Conservation (phyloP, 192 early-diverging fungal species). For the Umbelopsis vinacea region DNA sequence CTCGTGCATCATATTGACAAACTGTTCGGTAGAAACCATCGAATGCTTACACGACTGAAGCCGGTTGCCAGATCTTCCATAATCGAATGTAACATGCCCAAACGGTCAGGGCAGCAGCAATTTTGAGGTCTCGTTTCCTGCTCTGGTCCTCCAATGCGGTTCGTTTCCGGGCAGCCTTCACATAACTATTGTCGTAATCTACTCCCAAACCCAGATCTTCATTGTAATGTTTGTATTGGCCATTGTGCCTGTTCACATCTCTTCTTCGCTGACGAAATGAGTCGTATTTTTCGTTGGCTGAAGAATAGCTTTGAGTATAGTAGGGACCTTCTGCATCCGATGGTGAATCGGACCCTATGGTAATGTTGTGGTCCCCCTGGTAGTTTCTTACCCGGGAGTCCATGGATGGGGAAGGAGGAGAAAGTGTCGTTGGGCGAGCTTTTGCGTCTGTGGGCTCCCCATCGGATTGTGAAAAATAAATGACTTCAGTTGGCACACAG, state of each 20-base stretch:
- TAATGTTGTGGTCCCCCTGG: slow-evolving; percentile 17
- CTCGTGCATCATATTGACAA: not conserved
- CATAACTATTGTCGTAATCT: slow-evolving; percentile 4
- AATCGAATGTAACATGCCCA: slow-evolving; percentile 41
- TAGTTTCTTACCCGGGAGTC: slow-evolving; percentile 21
- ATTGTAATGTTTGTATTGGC: not conserved
- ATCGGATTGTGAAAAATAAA: slow-evolving; percentile 4
- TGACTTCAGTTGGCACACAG: no score
- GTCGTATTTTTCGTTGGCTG: slow-evolving; percentile 16
- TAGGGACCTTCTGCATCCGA: not conserved
- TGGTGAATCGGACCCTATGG: not conserved
- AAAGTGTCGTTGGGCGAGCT: not conserved
- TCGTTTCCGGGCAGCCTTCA: slow-evolving; percentile 10
- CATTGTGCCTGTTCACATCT: slow-evolving; percentile 2
- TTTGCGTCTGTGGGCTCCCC: not conserved
- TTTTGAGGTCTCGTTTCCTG: slow-evolving; percentile 30
- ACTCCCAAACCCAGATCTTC: not conserved
- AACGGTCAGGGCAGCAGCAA: slow-evolving; percentile 28
- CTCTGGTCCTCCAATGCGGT: slow-evolving; percentile 22
- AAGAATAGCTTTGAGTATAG: not conserved
- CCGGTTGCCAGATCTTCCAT: slow-evolving; percentile 46
- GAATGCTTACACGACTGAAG: slow-evolving; percentile 43
- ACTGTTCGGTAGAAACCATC: not conserved
- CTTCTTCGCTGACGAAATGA: slow-evolving; percentile 1
- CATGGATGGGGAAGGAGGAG: slow-evolving; percentile 1